These are phyloP conservation scores for Pisolithus thermaeus DNA, from an alignment of 1,284 basidiomycete genomes.

Conservation along the genomic window DNA sequence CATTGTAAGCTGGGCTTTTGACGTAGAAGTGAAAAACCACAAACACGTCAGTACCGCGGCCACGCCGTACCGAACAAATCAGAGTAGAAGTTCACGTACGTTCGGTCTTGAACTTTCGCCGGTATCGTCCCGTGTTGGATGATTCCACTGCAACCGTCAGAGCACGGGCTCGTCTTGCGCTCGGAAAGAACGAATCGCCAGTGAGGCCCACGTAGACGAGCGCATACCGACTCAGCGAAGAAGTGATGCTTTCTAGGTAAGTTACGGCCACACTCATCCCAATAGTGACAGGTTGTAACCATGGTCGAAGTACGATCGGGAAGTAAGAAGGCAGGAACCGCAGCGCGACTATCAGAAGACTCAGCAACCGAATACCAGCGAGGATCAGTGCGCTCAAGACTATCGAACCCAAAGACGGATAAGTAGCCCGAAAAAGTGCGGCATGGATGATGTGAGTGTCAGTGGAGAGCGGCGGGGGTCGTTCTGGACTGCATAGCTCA, in stretches of 20 bases:
- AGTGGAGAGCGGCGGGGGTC: slow-evolving; percentile 44
- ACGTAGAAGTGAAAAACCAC: neutral
- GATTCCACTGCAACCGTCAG: slow-evolving; percentile 45
- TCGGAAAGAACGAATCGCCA: slow-evolving; percentile 77
- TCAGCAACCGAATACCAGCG: slow-evolving; percentile 56
- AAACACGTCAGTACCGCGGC: neutral
- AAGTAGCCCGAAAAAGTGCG: slow-evolving; percentile 72
- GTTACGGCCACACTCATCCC: slow-evolving; percentile 41
- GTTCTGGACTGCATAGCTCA: slow-evolving; percentile 37
- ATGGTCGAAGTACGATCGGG: slow-evolving; percentile 34
- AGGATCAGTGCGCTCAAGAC: slow-evolving; percentile 74
- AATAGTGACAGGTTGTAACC: slow-evolving; percentile 36
- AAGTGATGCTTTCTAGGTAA: slow-evolving; percentile 58
- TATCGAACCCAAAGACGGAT: slow-evolving; percentile 77
- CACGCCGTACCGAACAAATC: too few relatives aligned
- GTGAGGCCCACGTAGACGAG: slow-evolving; percentile 84
- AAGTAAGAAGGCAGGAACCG: slow-evolving; percentile 54
- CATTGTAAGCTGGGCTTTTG: slow-evolving; percentile 59
- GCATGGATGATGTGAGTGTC: slow-evolving; percentile 73
- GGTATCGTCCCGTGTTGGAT: slow-evolving; percentile 33
- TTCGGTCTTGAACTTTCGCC: slow-evolving; percentile 49
- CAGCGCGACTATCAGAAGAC: slow-evolving; percentile 43
- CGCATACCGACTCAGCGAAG: slow-evolving; percentile 77
- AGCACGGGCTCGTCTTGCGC: slow-evolving; percentile 62
- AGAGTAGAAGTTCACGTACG: slow-evolving; percentile 37